Base-by-base conservation (phyloP, 805 yeast species). In the Saccharomyces kudriavzevii region DNA sequence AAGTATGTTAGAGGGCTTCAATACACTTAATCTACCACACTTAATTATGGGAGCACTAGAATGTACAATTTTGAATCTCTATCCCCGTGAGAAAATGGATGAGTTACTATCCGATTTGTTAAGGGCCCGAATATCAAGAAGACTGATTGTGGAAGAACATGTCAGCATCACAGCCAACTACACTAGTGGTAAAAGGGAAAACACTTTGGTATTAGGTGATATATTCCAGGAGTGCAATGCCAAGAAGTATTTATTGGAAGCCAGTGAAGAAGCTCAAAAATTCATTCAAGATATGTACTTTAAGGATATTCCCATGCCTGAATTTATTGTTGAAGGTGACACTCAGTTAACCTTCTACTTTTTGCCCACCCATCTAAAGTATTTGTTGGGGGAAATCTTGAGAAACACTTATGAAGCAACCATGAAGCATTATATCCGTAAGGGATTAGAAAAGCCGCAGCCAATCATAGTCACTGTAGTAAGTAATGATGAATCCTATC, bases 31-130 rank as follows among this genome's bases (percentile, higher is more conserved):
- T 57, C 75, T 92, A 55, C 94, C 97, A 1, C 92, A 91, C 67
- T 74, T 91, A 55, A 86, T 92, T 76, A 87, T 90, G 90, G 98
- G 98, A 1, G 89, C 96, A 0, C 73, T 90, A 48, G 97, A 92
- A 62, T 84, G 84, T 57, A 80, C 87, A 13, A 81, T 85, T 40
- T 65, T 85, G 49, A 69, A 69, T 25, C 67, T 77, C 5, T 77
- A 86, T 62, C 84, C 89, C 2, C 83, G 81, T 54, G 70, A 74
- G 1, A 74, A 83, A 48, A 70, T 92, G 58, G 97, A 92, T 64
- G 74, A 71, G 17, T 81, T 91, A 62, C 81, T 91, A 77, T 83
- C 90, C 11, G 78, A 85, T 4, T 78, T 90, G 77, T 71, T 92
- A 46, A 76, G 96, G 52, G 88, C 96, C 4, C 79, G 99, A 64